phyloP scores from a whole-genome alignment of 768 basidiomycete species.

The Artomyces pyxidatus region DNA sequence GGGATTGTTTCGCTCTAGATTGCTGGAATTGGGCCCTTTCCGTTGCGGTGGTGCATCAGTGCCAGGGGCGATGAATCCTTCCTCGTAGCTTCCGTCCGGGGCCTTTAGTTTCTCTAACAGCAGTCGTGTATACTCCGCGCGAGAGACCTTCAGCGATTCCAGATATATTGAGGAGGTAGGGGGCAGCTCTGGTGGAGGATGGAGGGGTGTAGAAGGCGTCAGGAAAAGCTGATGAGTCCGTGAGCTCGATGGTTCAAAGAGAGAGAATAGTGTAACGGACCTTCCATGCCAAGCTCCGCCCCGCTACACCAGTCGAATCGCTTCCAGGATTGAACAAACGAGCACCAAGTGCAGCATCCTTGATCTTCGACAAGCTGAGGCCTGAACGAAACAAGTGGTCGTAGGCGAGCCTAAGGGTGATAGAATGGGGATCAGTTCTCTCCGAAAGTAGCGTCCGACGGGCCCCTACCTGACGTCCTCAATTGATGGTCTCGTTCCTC shows the following conservation, averaged over 20 bases:
- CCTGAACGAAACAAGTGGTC: constrained; percentile 44
- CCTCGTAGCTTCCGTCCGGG: constrained; percentile 80
- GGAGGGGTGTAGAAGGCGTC: constrained; percentile 56
- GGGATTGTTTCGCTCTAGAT: constrained; percentile 72
- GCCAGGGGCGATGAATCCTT: constrained; percentile 53
- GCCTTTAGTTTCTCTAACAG: constrained; percentile 68
- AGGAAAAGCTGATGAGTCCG: constrained; percentile 53
- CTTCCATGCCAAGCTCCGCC: constrained; percentile 87
- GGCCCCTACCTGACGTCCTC: neutral
- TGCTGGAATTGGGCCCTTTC: constrained; percentile 20
- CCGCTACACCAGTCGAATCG: constrained; percentile 43
- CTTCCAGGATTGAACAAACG: constrained; percentile 41
- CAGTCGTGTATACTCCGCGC: constrained; percentile 48
- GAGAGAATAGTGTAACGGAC: constrained; percentile 27
- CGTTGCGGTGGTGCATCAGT: constrained; percentile 27
- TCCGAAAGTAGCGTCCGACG: neutral
- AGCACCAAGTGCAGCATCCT: constrained; percentile 57
- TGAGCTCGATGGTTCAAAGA: constrained; percentile 7
- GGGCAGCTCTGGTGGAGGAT: constrained; percentile 33
- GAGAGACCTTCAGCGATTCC: constrained; percentile 34
- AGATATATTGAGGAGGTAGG: constrained; percentile 20
- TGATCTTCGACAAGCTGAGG: constrained; percentile 50
- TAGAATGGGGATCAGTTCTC: neutral
- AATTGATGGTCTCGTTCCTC: neutral
- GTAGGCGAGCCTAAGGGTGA: constrained; percentile 34